A percentile compares a stretch with the other conserved stretches of the same genome.
phyloP scores from a whole-genome alignment of 768 basidiomycete genomes.

The Hygrophorus russula region DNA sequence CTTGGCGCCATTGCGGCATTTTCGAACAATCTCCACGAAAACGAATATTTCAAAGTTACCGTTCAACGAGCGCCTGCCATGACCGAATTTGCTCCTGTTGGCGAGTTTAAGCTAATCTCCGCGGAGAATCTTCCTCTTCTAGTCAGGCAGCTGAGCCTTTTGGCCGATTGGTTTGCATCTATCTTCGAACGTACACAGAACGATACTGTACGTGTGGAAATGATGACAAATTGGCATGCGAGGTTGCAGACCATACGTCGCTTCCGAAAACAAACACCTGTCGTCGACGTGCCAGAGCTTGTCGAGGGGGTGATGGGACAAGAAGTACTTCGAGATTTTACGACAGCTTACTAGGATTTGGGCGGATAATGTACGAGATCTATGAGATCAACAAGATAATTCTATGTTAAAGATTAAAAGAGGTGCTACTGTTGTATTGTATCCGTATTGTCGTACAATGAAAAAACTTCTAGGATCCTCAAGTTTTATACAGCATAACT shows the following conservation, averaged over 20 bases:
- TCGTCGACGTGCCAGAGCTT: slow-evolving; percentile 14
- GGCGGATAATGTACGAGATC: neutral
- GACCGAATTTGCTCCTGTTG: slow-evolving; percentile 89
- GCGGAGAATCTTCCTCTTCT: slow-evolving; percentile 79
- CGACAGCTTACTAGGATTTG: slow-evolving; percentile 14
- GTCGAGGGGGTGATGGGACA: slow-evolving; percentile 38
- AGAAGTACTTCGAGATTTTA: slow-evolving; percentile 48
- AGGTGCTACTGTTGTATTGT: no score
- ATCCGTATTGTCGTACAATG: no score
- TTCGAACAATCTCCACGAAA: slow-evolving; percentile 75
- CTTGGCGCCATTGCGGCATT: slow-evolving; percentile 75
- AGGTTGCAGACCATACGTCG: slow-evolving; percentile 72
- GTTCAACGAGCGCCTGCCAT: slow-evolving; percentile 84
- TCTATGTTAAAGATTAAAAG: no score
- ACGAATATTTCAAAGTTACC: slow-evolving; percentile 93
- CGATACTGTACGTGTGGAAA: slow-evolving; percentile 63
- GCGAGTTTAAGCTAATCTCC: slow-evolving; percentile 90
- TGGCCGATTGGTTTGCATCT: slow-evolving; percentile 85
- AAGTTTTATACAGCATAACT: no score
- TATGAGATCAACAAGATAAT: neutral
- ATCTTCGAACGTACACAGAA: slow-evolving; percentile 66
- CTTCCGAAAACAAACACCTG: slow-evolving; percentile 36
- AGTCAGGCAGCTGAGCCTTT: slow-evolving; percentile 76
- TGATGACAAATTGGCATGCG: slow-evolving; percentile 82
- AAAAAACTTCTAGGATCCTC: no score